Percentiles rank a stretch among this genome's conserved stretches.
phyloP scores from a whole-genome alignment of 805 yeast genomes.

The Naumovozyma baii region DNA sequence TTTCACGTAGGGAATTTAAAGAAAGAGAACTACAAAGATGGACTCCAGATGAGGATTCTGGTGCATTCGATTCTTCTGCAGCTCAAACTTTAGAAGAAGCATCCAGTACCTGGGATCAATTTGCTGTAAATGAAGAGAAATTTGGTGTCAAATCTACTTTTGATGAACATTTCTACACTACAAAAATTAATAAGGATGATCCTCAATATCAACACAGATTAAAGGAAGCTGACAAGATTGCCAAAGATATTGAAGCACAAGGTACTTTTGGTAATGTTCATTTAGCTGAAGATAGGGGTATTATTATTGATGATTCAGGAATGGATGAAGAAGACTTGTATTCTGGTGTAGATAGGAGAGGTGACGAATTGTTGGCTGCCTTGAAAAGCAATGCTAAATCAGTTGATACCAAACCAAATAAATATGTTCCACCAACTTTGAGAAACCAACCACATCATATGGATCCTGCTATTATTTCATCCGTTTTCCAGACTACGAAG shows the following conservation, averaged over 20 bases:
- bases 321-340: slow-evolving; percentile 93
- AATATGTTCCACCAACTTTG: slow-evolving; percentile 28
- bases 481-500: slow-evolving; percentile 11
- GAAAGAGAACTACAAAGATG: slow-evolving; percentile 77
- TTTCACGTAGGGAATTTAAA: slow-evolving; percentile 42
- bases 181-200: slow-evolving; percentile 56
- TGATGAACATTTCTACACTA: slow-evolving; percentile 82
- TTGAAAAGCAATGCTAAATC: slow-evolving; percentile 24
- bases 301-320: slow-evolving; percentile 68
- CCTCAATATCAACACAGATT: slow-evolving; percentile 63
- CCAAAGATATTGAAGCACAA: slow-evolving; percentile 72
- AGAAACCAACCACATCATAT: slow-evolving; percentile 28
- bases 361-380: slow-evolving; percentile 28
- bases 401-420: slow-evolving; percentile 25
- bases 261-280: slow-evolving; percentile 61
- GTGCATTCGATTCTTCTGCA: slow-evolving; percentile 3
- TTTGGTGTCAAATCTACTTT: slow-evolving; percentile 79
- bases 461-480: slow-evolving; percentile 30
- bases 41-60: slow-evolving; percentile 55
- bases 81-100: slow-evolving; percentile 32
- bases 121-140: slow-evolving; percentile 77
- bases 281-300: slow-evolving; percentile 85
- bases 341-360: slow-evolving; percentile 72
- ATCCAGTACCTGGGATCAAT: slow-evolving; percentile 72
- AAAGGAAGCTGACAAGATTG: slow-evolving; percentile 65